These are phyloP conservation scores for Kodamaea laetipori DNA, from an alignment of 805 yeast species.

Conservation along the genomic window DNA sequence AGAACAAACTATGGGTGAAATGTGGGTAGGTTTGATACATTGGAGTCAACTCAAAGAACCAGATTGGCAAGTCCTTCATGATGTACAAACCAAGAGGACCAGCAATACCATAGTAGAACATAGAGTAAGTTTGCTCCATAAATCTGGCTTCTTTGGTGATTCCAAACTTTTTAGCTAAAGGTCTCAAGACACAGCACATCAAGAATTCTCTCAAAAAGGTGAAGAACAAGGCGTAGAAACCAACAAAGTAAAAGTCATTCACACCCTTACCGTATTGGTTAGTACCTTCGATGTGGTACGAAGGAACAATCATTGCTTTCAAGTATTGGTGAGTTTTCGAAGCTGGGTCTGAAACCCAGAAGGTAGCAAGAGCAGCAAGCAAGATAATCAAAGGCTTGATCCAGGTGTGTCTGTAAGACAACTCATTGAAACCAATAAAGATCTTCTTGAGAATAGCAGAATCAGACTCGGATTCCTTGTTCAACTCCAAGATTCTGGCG, in stretches of 20 bases:
- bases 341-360: conserved; percentile 57
- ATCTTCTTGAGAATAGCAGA: conserved; percentile 57
- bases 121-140: conserved; percentile 89
- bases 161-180: conserved; percentile 61
- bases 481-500: conserved; percentile 35
- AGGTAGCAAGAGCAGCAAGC: conserved; percentile 42
- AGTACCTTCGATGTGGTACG: conserved; percentile 63
- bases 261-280: conserved; percentile 85
- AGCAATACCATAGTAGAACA: conserved; percentile 74
- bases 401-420: conserved; percentile 70
- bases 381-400: conserved; percentile 60
- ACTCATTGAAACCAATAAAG: conserved; percentile 58
- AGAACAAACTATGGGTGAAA: conserved; percentile 62
- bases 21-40: conserved; percentile 87
- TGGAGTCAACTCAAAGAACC: conserved; percentile 85
- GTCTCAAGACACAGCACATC: conserved; percentile 80
- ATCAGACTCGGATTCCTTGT: conserved; percentile 39
- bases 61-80: conserved; percentile 76
- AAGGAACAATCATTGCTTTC: conserved; percentile 61
- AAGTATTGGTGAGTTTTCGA: conserved; percentile 58
- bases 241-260: conserved; percentile 78
- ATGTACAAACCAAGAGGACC: conserved; percentile 90
- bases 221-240: conserved; percentile 80
- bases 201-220: conserved; percentile 87
- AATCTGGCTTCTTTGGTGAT: conserved; percentile 63